Evolutionary conservation across 2,329 filamentous ascomycete genomes (phyloP).

Genomic region (Penicillium sp.): DNA sequence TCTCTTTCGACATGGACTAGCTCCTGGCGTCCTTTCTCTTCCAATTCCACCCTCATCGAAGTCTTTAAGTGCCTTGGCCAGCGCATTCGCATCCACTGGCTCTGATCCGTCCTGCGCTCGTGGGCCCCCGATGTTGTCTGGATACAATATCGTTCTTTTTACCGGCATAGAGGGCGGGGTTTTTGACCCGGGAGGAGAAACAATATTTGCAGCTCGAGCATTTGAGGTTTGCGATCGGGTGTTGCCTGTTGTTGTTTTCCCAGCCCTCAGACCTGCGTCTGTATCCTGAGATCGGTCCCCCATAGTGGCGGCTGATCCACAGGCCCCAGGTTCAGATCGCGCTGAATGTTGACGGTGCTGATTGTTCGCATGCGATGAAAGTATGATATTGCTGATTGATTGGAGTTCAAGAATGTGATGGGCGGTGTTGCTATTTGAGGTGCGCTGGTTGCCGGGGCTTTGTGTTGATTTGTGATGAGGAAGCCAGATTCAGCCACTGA

Average conservation of each 20-base stretch:
- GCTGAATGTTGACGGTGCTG: constrained; percentile 2
- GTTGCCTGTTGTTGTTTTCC: constrained; percentile 16
- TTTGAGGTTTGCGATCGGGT: constrained; percentile 30
- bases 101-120: constrained; percentile 44
- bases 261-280: constrained; percentile 19
- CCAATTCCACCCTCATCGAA: constrained; percentile 60
- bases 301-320: constrained; percentile 19
- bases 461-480: constrained; percentile 1
- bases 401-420: not conserved
- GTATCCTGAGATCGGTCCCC: constrained; percentile 19
- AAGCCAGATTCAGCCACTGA: not conserved
- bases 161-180: constrained; percentile 57
- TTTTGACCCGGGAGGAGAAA: constrained; percentile 58
- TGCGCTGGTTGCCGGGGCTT: not conserved
- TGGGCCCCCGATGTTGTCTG: constrained; percentile 28
- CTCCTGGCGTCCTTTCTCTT: constrained; percentile 62
- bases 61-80: constrained; percentile 62
- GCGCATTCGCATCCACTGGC: constrained; percentile 58
- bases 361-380: constrained; percentile 13
- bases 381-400: not conserved
- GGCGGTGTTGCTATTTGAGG: constrained; percentile 5
- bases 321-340: constrained; percentile 14
- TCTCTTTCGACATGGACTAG: constrained; percentile 68
- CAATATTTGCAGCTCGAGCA: constrained; percentile 33
- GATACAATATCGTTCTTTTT: constrained; percentile 47